phyloP scores from a whole-genome alignment of 441 rosid species.

The Eruca vesicaria region DNA sequence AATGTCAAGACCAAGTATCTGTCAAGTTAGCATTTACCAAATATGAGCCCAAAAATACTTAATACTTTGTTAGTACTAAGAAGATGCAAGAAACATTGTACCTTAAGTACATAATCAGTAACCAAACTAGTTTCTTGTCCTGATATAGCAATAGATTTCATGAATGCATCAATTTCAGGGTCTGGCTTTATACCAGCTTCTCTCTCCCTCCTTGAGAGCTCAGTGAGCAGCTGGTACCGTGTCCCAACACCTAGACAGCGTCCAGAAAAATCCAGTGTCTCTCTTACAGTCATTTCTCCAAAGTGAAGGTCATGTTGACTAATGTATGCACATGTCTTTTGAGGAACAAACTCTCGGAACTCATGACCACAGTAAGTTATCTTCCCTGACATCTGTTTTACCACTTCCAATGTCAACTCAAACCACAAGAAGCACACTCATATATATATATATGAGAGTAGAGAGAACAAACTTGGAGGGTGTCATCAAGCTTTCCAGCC shows the following conservation, averaged over 20 bases:
- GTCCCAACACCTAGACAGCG: conserved; percentile 92
- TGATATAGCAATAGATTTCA: conserved; percentile 79
- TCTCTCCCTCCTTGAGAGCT: conserved; percentile 78
- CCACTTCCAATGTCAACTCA: background rate
- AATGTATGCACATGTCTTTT: conserved; percentile 89
- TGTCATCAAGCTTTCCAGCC: conserved; percentile 67
- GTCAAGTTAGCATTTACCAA: conserved; percentile 17
- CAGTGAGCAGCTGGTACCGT: conserved; percentile 64
- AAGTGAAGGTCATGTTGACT: conserved; percentile 87
- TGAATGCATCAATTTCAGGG: conserved; percentile 86
- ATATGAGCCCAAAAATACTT: background rate
- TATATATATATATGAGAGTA: background rate
- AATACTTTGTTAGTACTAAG: background rate
- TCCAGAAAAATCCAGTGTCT: conserved; percentile 86
- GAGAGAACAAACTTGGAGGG: conserved; percentile 49
- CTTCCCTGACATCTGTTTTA: conserved; percentile 60
- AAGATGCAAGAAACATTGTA: conserved; percentile 5
- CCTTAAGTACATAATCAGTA: conserved; percentile 91
- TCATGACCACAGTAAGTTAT: conserved; percentile 89
- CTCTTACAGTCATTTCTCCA: conserved; percentile 95
- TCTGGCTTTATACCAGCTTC: conserved; percentile 82
- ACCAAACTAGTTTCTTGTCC: conserved; percentile 85
- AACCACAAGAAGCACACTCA: background rate
- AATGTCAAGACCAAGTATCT: conserved; percentile 89
- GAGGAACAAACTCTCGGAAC: conserved; percentile 77